Conservation (phyloP, 2,329 filamentous ascomycete species). For the Phialemoniopsis sp. region DNA sequence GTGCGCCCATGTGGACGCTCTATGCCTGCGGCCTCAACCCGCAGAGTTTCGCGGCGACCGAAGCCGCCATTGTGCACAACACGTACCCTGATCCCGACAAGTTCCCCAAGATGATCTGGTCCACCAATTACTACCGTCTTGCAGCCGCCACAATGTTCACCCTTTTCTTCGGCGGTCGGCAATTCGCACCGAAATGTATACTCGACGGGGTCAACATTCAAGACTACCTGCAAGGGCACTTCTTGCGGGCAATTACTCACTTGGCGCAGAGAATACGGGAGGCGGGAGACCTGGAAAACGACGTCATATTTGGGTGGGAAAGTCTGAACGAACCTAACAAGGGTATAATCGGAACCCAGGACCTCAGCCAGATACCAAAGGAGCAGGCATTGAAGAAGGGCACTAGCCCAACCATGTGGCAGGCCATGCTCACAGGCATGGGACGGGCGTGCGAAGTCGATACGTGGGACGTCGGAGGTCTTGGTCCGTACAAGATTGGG, state of each 20-base stretch:
- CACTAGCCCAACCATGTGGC: slow-evolving; percentile 90
- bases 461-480: slow-evolving; percentile 88
- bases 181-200: slow-evolving; percentile 94
- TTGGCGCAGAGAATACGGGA: slow-evolving; percentile 83
- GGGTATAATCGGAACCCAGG: slow-evolving; percentile 78
- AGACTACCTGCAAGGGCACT: slow-evolving; percentile 88
- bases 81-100: slow-evolving; percentile 79
- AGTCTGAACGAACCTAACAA: slow-evolving; percentile 93
- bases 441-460: slow-evolving; percentile 86
- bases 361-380: slow-evolving; percentile 75
- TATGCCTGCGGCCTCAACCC: slow-evolving; percentile 93
- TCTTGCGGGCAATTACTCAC: slow-evolving; percentile 73
- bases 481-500: slow-evolving; percentile 89
- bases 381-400: slow-evolving; percentile 92
- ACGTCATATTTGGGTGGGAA: slow-evolving; percentile 92
- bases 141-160: slow-evolving; percentile 90
- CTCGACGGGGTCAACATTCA: slow-evolving; percentile 93
- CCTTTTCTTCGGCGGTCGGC: slow-evolving; percentile 83
- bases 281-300: slow-evolving; percentile 81
- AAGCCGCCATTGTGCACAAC: slow-evolving; percentile 93
- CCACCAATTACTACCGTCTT: slow-evolving; percentile 89
- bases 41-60: slow-evolving; percentile 75
- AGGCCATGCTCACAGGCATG: slow-evolving; percentile 86
- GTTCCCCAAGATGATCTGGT: slow-evolving; percentile 99
- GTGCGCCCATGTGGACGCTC: slow-evolving; percentile 95